These are phyloP conservation scores for Colletotrichum tropicale DNA, from an alignment of 2,329 filamentous ascomycete species.

Conservation along the genomic window DNA sequence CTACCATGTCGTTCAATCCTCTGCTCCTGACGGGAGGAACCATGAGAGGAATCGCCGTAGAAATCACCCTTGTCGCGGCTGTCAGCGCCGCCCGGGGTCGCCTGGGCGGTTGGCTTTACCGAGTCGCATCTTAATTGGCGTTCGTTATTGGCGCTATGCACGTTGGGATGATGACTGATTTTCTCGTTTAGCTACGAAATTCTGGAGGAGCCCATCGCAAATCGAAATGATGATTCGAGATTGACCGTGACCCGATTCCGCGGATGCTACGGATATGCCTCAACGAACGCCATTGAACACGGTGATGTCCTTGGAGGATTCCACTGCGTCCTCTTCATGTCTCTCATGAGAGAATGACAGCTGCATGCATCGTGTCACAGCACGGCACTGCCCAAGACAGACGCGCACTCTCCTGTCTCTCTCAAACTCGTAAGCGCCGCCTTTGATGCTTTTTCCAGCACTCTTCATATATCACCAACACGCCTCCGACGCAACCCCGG, in stretches of 20 bases:
- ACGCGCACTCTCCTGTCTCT: neutral
- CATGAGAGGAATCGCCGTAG: neutral
- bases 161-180: neutral
- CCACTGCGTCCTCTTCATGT: neutral
- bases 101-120: neutral
- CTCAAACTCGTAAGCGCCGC: neutral
- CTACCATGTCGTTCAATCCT: neutral
- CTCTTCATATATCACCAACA: neutral
- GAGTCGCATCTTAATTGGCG: constrained; percentile 16
- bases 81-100: neutral
- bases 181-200: neutral
- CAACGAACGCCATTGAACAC: neutral
- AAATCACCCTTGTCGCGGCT: neutral
- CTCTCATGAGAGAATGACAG: neutral
- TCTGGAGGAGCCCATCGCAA: neutral
- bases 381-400: neutral
- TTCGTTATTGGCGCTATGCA: neutral
- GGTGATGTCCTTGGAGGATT: neutral
- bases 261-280: neutral
- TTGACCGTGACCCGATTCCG: neutral
- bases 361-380: neutral
- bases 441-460: neutral
- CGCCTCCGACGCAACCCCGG: neutral
- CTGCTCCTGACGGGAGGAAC: neutral
- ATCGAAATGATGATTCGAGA: neutral